Conservation (phyloP, 768 basidiomycete genomes). For the Kwoniella sp. region DNA sequence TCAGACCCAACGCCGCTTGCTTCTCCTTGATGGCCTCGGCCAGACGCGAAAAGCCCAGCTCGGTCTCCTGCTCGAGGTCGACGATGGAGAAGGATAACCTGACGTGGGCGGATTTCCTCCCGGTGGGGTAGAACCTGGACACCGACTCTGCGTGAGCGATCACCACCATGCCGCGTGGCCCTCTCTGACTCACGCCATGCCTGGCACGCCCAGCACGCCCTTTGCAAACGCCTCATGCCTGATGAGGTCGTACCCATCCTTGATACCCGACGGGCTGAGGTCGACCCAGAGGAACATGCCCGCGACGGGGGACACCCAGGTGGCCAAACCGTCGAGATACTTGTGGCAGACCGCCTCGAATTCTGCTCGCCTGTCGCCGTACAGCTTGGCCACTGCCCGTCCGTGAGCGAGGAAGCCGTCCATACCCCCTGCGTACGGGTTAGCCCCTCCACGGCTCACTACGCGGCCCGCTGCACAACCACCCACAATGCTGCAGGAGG, state of each 20-base stretch:
- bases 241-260: constrained; percentile 71
- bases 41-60: constrained; percentile 67
- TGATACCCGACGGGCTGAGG: constrained; percentile 50
- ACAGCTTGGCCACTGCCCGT: constrained; percentile 60
- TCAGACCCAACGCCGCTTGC: constrained; percentile 22
- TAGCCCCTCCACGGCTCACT: not conserved
- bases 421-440: constrained; percentile 62
- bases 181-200: constrained; percentile 52
- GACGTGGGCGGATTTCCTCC: constrained; percentile 66
- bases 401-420: constrained; percentile 70
- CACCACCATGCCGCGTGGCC: not conserved
- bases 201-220: constrained; percentile 86
- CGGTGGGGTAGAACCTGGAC: constrained; percentile 68
- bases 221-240: constrained; percentile 67
- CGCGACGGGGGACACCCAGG: constrained; percentile 50
- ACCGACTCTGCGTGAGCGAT: not conserved
- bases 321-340: constrained; percentile 70
- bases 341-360: constrained; percentile 72
- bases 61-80: constrained; percentile 58
- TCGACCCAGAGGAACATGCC: constrained; percentile 75
- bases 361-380: constrained; percentile 55
- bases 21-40: constrained; percentile 52
- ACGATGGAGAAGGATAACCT: constrained; percentile 70
- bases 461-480: not conserved
- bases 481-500: constrained; percentile 36